Evolutionary conservation across 139 green algal species (phyloP).

Genomic region (Chlamydomonas incerta): DNA sequence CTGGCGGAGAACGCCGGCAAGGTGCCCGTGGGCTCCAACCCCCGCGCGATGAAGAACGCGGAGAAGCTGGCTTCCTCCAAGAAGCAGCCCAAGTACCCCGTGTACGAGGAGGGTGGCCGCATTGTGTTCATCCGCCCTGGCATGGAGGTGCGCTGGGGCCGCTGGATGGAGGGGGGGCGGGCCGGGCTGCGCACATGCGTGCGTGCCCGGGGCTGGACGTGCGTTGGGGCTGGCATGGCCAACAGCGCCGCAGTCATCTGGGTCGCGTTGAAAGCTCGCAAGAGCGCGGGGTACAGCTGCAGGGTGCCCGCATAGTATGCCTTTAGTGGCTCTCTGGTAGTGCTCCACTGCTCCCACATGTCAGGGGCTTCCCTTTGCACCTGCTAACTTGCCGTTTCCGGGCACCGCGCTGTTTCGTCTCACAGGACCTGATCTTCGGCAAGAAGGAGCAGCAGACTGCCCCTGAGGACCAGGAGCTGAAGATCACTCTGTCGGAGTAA

Average conservation of each 20-base stretch:
- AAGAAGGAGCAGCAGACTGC: slow-evolving; percentile 30
- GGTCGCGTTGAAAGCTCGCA: no score
- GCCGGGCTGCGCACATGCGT: not conserved
- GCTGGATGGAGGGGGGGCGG: not conserved
- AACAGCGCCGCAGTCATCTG: no score
- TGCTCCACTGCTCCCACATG: no score
- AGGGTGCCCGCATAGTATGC: no score
- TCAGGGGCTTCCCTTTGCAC: no score
- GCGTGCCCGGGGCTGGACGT: no score
- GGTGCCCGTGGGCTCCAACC: slow-evolving; percentile 53
- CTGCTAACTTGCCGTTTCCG: no score
- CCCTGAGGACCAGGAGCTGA: slow-evolving; percentile 30
- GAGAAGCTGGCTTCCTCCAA: slow-evolving; percentile 87
- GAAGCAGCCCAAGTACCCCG: slow-evolving; percentile 70
- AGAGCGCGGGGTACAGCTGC: no score
- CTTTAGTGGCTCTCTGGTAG: no score
- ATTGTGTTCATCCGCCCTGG: slow-evolving; percentile 70
- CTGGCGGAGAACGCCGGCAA: slow-evolving; percentile 70
- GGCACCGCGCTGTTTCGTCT: not conserved
- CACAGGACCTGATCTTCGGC: slow-evolving; percentile 45
- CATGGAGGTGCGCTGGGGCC: slow-evolving; percentile 48
- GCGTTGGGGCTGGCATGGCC: no score
- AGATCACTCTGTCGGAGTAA: slow-evolving; percentile 47
- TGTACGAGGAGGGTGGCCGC: slow-evolving; percentile 70
- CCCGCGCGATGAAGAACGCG: slow-evolving; percentile 90